A percentile compares a stretch with the other conserved stretches of the same genome.
phyloP scores from a whole-genome alignment of 768 basidiomycete genomes.

The Floccularia luteovirens region DNA sequence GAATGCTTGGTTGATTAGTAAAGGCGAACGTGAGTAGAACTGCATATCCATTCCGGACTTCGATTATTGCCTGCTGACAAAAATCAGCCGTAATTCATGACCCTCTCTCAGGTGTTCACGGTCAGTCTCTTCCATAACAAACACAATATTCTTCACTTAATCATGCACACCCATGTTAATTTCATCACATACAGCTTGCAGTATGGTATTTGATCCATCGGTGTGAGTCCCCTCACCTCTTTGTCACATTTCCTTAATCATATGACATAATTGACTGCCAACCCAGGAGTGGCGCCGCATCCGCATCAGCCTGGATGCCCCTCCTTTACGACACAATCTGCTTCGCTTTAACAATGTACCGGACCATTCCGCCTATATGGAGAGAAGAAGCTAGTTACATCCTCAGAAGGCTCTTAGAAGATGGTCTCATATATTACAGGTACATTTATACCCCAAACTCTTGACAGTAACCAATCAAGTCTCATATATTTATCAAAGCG shows the following conservation, averaged over 20 bases:
- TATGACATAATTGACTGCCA: not conserved
- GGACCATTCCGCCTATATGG: slow-evolving; percentile 26
- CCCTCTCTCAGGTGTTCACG: slow-evolving; percentile 24
- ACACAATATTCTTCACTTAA: not conserved
- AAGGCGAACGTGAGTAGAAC: slow-evolving; percentile 35
- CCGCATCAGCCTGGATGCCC: slow-evolving; percentile 45
- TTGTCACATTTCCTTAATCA: not conserved
- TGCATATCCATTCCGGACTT: not conserved
- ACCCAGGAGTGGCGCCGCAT: slow-evolving; percentile 25
- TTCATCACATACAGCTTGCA: slow-evolving; percentile 23
- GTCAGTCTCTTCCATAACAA: slow-evolving; percentile 11
- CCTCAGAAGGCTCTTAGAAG: slow-evolving; percentile 31
- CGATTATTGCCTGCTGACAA: not conserved
- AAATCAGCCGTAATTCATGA: slow-evolving; percentile 32
- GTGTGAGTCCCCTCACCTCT: slow-evolving; percentile 19
- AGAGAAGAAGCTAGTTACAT: slow-evolving; percentile 26
- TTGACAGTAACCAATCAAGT: not conserved
- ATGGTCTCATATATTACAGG: slow-evolving; percentile 41
- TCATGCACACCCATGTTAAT: slow-evolving; percentile 1
- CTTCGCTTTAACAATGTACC: slow-evolving; percentile 27
- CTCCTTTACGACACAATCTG: slow-evolving; percentile 40
- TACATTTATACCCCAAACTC: slow-evolving; percentile 11
- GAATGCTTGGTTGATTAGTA: slow-evolving; percentile 48
- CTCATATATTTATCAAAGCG: slow-evolving; percentile 15
- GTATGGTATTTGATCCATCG: slow-evolving; percentile 30